Evolutionary conservation across 495 filamentous ascomycete genomes (phyloP), one percentile per base, ranked within the genome.

Genomic region (Aspergillus egyptiacus): DNA sequence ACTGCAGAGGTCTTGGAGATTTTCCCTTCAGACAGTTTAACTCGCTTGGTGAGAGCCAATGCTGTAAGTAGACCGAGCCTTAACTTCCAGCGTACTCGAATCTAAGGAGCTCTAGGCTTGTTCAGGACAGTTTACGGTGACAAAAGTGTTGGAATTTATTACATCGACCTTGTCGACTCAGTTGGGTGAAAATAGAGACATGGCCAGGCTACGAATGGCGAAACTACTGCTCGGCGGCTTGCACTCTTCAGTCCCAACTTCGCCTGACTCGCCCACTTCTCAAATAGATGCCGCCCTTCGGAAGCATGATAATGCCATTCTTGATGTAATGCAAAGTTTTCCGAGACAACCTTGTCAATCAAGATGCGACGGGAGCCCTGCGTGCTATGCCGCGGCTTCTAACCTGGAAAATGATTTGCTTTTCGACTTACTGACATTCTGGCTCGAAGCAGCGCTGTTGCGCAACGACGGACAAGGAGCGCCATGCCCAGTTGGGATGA

Each of bases 401-500:
- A 32, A 27, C n/a, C 11, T 51, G 8, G 59, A 69, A n/a, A 71
- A 71, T 36, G 51, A 54, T 25, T 20, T 73, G 14, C 43, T 70
- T 2, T 40, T 56, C 22, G 57, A 62, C 10, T 22, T 70, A 1
- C 60, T 69, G 10, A 42, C 53, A 9, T 54, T 67, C 19, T 65
- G 64, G 38, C 53, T 60, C 27, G 42, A 50, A 32, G 50, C 54
- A 9, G 55, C 57, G 4, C 34, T 65, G 13, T 43, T 45, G 2
- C 44, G 50, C 24, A 55, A 39, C 15, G 48, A 41, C 1, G 25
- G 49, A 6, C 46, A 48, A 23, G 25, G 50, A 5, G 19, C 6
- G 15, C 32, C 24, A 15, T 18, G 24, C 7, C 28, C 33, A 23
- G 6, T 10, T 11, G 49, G 48, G 19, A 45, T 48, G 9, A 41